A percentile compares a stretch with the other conserved stretches of the same genome.
phyloP scores from a whole-genome alignment of 352 stramenopile genomes.

The Lagenidium sp. region DNA sequence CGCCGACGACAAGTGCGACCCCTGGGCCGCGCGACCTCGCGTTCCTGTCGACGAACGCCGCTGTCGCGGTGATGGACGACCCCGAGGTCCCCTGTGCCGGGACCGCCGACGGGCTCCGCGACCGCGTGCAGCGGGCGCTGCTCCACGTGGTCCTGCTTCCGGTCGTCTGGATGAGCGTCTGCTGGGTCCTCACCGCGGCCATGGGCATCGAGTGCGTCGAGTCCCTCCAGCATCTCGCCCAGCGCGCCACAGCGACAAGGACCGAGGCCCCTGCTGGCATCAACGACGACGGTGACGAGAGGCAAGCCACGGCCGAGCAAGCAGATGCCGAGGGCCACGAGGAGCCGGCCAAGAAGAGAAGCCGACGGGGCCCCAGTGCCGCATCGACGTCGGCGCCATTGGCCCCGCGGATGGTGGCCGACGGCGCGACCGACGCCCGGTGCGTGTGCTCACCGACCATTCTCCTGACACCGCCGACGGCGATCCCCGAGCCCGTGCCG shows the following conservation, averaged over 20 bases:
- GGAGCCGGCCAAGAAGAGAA: neutral
- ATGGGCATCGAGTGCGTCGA: constrained; percentile 57
- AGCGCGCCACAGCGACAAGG: neutral
- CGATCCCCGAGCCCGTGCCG: too few relatives aligned
- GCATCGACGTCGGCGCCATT: neutral
- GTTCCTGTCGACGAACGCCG: too few relatives aligned
- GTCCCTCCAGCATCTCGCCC: constrained; percentile 25
- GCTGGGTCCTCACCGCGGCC: constrained; percentile 36
- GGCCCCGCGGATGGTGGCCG: neutral
- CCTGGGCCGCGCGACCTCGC: too few relatives aligned
- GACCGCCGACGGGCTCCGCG: constrained; percentile 11
- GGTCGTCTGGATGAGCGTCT: constrained; percentile 53
- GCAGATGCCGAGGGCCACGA: neutral
- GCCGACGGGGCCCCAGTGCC: neutral
- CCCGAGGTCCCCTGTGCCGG: neutral
- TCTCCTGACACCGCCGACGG: too few relatives aligned
- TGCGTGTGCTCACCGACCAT: too few relatives aligned
- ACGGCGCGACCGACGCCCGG: too few relatives aligned
- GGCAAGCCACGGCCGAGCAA: neutral
- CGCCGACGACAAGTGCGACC: too few relatives aligned
- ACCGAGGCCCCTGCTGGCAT: neutral
- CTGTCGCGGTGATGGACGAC: neutral
- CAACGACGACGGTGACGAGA: neutral
- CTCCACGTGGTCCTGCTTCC: constrained; percentile 51
- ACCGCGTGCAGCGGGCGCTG: constrained; percentile 22